Evolutionary conservation across 2,329 filamentous ascomycete genomes (phyloP).

Genomic region (Penicillium decumbens): DNA sequence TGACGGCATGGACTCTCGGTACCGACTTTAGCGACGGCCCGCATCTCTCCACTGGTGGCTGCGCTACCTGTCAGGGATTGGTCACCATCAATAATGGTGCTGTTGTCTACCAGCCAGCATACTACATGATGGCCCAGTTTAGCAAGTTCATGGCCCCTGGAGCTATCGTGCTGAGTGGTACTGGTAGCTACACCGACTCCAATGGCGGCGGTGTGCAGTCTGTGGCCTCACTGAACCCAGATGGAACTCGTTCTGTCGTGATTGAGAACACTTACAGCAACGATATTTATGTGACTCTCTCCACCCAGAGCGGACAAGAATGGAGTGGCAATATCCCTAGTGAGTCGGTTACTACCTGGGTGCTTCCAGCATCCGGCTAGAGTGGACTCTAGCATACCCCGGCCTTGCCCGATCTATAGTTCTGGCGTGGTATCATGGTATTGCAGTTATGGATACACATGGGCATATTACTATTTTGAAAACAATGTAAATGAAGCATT

Average conservation of each 20-base stretch:
- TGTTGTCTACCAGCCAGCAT: constrained; percentile 48
- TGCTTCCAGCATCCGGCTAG: constrained; percentile 18
- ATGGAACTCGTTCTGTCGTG: constrained; percentile 45
- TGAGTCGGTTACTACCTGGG: constrained; percentile 29
- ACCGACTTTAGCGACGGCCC: constrained; percentile 26
- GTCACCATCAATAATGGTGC: constrained; percentile 32
- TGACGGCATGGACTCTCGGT: constrained; percentile 31
- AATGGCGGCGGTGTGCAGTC: constrained; percentile 39
- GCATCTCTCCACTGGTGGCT: constrained; percentile 28
- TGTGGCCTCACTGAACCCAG: constrained; percentile 47
- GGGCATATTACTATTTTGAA: too few relatives aligned
- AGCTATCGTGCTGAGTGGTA: constrained; percentile 42
- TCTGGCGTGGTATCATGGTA: too few relatives aligned
- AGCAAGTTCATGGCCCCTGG: constrained; percentile 48
- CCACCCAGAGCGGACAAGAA: constrained; percentile 19
- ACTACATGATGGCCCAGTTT: constrained; percentile 54
- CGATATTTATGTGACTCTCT: constrained; percentile 41
- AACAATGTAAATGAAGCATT: too few relatives aligned
- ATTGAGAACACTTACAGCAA: constrained; percentile 48
- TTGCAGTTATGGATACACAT: too few relatives aligned
- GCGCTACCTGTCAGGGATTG: constrained; percentile 25
- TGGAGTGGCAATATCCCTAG: constrained; percentile 30
- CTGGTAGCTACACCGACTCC: constrained; percentile 44
- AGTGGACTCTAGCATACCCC: too few relatives aligned
- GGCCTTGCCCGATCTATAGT: background rate